phyloP scores from a whole-genome alignment of 176 grass and related monocot species.

The Avena insularis region DNA sequence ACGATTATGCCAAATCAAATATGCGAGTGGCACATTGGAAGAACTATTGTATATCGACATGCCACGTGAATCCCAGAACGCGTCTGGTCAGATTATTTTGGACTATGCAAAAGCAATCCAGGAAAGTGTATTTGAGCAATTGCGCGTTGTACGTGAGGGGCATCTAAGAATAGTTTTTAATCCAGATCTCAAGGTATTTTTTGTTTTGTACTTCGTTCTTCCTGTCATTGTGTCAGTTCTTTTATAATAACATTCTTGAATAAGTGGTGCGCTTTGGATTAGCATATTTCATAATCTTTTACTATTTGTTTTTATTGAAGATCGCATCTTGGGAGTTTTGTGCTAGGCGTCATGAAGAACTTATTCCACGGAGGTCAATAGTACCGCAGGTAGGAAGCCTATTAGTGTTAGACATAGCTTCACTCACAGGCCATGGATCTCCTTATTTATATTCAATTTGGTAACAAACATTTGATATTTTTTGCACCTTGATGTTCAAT shows the following conservation, averaged over 20 bases:
- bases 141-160: conserved; percentile 94
- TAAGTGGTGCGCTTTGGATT: conserved; percentile 24
- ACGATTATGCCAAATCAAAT: conserved; percentile 96
- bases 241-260: neutral
- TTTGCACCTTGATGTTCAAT: conserved; percentile 38
- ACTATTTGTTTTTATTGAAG: conserved; percentile 52
- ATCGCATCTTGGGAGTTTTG: conserved; percentile 99
- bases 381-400: conserved; percentile 78
- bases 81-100: conserved; percentile 89
- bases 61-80: conserved; percentile 90
- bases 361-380: conserved; percentile 95
- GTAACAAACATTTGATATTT: conserved; percentile 32
- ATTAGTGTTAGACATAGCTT: conserved; percentile 23
- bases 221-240: neutral
- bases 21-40: conserved; percentile 92
- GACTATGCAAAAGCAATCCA: conserved; percentile 98
- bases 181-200: conserved; percentile 89
- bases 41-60: conserved; percentile 97
- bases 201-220: conserved; percentile 20
- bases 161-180: conserved; percentile 99
- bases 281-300: conserved; percentile 28
- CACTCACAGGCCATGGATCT: neutral
- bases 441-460: conserved; percentile 13
- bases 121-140: conserved; percentile 97
- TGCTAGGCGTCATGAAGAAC: conserved; percentile 94